Evolutionary conservation across 805 yeast species (phyloP).

Genomic region (Candida tibetensis): DNA sequence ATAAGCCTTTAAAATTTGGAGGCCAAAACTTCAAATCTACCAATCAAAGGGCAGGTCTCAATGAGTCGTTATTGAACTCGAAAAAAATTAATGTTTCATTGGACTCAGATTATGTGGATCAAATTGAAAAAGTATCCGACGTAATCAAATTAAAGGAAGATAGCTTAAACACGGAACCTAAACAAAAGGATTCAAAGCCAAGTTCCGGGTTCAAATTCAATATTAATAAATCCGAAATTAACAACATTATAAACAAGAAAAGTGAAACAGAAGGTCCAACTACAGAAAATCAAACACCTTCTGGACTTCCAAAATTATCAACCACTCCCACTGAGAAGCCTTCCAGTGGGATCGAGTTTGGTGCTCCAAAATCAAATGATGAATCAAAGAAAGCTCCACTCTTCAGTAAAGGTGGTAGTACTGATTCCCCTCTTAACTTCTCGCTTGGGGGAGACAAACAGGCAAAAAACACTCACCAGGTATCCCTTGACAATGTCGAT

Average conservation of each 20-base stretch:
- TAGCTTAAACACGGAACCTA: constrained; percentile 3
- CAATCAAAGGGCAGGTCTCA: constrained; percentile 16
- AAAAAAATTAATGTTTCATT: constrained; percentile 17
- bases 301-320: too few species aligned
- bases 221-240: constrained; percentile 28
- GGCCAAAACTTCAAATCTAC: constrained; percentile 12
- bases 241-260: constrained; percentile 21
- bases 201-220: constrained; percentile 39
- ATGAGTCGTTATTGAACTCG: constrained; percentile 14
- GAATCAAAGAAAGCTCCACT: too few species aligned
- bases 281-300: too few species aligned
- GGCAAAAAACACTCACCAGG: too few species aligned
- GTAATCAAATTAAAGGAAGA: constrained; percentile 31
- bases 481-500: too few species aligned
- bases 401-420: too few species aligned
- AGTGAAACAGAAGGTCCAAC: constrained; percentile 4
- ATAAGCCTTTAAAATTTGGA: constrained; percentile 10
- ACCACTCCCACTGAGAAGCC: too few species aligned
- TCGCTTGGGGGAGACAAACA: constrained; percentile 7
- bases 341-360: too few species aligned
- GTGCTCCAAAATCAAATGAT: background rate
- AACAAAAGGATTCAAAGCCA: constrained; percentile 20
- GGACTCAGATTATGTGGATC: constrained; percentile 26
- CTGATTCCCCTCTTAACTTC: constrained; percentile 4
- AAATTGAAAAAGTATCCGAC: constrained; percentile 24